Percentiles rank a stretch among this genome's conserved stretches.
These are phyloP conservation scores for Suhomyces kilbournensis DNA, from an alignment of 805 yeast species.

Conservation along the genomic window DNA sequence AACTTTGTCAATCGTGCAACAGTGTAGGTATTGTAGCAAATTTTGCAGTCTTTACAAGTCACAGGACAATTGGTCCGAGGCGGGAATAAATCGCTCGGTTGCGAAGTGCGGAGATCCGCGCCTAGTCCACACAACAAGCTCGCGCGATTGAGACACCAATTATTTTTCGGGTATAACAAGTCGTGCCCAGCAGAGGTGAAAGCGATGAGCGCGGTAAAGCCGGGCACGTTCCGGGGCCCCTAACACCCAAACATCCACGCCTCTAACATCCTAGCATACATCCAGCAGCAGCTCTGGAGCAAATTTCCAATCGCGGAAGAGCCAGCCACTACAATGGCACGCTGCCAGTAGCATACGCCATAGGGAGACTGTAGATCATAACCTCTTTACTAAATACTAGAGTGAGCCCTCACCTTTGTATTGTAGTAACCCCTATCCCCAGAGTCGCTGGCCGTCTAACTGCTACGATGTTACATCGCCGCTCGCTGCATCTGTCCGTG, in stretches of 20 bases:
- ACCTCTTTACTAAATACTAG: not conserved
- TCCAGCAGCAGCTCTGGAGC: not conserved
- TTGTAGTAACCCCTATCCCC: not conserved
- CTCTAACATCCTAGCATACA: not conserved
- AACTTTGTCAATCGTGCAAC: not conserved
- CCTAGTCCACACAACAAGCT: not conserved
- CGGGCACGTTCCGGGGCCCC: not conserved
- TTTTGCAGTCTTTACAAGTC: not conserved
- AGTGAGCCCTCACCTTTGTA: not conserved
- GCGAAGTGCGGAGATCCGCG: not conserved
- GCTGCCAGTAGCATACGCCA: not conserved
- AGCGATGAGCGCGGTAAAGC: not conserved
- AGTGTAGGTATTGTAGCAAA: not conserved
- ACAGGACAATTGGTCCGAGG: not conserved
- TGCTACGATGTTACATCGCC: not conserved
- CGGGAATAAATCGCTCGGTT: not conserved
- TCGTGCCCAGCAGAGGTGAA: not conserved
- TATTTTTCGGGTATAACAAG: not conserved
- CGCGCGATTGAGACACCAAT: not conserved
- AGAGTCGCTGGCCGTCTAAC: not conserved
- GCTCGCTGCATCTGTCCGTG: not conserved
- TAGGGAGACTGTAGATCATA: not conserved
- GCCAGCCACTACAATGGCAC: not conserved
- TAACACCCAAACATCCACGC: not conserved
- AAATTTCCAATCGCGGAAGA: not conserved